Evolutionary conservation across 176 grass and related monocot species (phyloP).

Genomic region (Neostapfia colusana): DNA sequence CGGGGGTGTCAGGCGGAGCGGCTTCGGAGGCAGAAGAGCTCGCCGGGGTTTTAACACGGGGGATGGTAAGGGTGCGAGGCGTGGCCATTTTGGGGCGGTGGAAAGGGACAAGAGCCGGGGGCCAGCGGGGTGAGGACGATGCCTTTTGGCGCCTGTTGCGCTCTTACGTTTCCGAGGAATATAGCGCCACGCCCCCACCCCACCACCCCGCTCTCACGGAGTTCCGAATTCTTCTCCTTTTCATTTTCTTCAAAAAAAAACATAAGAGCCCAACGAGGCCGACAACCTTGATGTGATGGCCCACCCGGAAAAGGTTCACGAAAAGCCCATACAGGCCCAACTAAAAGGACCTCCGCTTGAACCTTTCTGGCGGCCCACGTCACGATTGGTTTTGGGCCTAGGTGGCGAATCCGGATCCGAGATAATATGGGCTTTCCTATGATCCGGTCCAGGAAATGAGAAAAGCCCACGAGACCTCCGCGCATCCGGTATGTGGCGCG

Average conservation of each 20-base stretch:
- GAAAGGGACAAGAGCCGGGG: conserved; percentile 21
- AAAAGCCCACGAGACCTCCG: neutral
- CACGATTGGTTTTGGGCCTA: no score
- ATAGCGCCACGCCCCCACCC: neutral
- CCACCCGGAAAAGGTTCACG: no score
- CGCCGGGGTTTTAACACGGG: neutral
- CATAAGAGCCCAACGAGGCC: neutral
- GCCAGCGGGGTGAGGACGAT: conserved; percentile 24
- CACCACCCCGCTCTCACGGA: neutral
- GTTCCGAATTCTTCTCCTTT: no score
- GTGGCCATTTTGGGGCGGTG: neutral
- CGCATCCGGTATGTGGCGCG: no score
- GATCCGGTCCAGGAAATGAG: neutral
- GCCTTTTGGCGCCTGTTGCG: conserved; percentile 52
- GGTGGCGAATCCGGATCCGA: neutral
- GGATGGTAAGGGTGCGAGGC: neutral
- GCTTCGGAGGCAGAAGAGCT: neutral
- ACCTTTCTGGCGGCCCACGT: no score
- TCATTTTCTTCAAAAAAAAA: neutral
- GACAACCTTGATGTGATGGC: neutral
- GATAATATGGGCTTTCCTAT: neutral
- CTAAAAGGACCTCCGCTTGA: no score
- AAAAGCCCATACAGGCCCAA: no score
- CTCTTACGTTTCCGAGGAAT: conserved; percentile 32
- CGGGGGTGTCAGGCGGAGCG: neutral